Percentiles rank a stretch among this genome's conserved stretches.
These are phyloP conservation scores for Celoporthe dispersa DNA, from an alignment of 2,329 filamentous ascomycete species.

Conservation along the genomic window DNA sequence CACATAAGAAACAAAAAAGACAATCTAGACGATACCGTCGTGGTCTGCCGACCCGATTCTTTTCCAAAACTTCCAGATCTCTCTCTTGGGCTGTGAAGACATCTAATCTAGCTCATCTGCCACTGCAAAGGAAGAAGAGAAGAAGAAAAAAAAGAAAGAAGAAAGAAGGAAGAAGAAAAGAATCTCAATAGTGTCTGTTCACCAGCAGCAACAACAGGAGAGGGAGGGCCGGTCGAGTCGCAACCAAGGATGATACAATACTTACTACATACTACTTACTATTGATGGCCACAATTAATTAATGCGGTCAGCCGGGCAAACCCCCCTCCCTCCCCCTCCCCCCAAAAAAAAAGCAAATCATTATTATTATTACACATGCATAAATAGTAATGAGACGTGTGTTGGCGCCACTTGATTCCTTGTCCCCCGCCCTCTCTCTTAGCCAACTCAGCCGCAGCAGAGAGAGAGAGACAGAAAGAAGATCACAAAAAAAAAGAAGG, in stretches of 20 bases:
- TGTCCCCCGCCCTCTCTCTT: background rate
- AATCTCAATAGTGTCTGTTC: too few species aligned
- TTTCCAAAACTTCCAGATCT: background rate
- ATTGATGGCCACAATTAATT: background rate
- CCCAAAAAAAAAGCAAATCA: background rate
- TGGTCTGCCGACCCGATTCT: slow-evolving; percentile 6
- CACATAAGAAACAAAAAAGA: slow-evolving; percentile 17
- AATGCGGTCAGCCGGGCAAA: background rate
- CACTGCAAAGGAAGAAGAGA: too few species aligned
- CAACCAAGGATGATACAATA: background rate
- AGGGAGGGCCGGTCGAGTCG: background rate
- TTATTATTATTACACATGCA: background rate
- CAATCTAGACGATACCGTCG: slow-evolving; percentile 24
- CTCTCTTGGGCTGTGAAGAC: background rate
- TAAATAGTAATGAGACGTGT: background rate
- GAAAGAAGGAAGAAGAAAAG: too few species aligned
- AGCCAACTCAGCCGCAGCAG: background rate
- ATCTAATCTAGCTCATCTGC: too few species aligned
- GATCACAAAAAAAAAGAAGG: background rate
- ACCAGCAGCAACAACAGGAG: too few species aligned
- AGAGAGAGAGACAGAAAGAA: background rate
- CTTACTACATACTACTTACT: background rate
- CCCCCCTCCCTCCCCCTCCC: too few species aligned
- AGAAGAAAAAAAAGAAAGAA: too few species aligned
- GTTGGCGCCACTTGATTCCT: background rate